Evolutionary conservation across 202 grass and related monocot genomes (phyloP), one percentile per base, ranked within the genome.

Genomic region (Schoenoplectus tabernaemontani): DNA sequence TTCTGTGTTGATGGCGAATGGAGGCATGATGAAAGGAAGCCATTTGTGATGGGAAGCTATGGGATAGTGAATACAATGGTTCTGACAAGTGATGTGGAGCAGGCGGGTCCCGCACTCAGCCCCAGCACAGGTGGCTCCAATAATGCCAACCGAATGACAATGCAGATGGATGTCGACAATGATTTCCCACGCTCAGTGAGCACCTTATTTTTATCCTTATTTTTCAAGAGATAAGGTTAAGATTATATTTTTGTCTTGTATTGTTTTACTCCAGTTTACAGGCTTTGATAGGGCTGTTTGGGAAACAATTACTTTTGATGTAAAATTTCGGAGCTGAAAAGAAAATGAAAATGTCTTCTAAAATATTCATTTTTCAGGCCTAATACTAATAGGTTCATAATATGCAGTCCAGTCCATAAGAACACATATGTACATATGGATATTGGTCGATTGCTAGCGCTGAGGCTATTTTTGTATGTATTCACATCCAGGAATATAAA

Each of bases 1-100:
- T 99, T 99, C 64, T 93, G 24, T 87, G 96, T 99, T 81, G 96
- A 96, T 44, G 96, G 96, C 12, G 87, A 99, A 39, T 99, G 96
- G 96, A 83, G 79, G 72, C 88, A 99, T 47, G 96, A 99, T 76
- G 96, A 99, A 26, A 77, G 33, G 7, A 88, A 89, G 67, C 92
- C 96, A 44, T 93, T 80, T 63, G 78, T 75, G 63, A 83, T 86
- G 5, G 90, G 90, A 77, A 81, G 80, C 4, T 96, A 85, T 69
- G 96, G 92, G 22, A 59, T 91, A 67, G 96, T 99, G 75, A 99
- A 99, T 75, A 99, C 90, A 77, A 4, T 99, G 36, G 78, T 79
- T 83, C 12, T 96, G 76, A 81, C 76, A 60, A 83, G 85, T 58
- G 90, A 91, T 9, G 38, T 59, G 80, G 87, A 92, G 57, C 86